Base-by-base conservation (phyloP, 139 green algal species). In the Gonium pectorale region DNA sequence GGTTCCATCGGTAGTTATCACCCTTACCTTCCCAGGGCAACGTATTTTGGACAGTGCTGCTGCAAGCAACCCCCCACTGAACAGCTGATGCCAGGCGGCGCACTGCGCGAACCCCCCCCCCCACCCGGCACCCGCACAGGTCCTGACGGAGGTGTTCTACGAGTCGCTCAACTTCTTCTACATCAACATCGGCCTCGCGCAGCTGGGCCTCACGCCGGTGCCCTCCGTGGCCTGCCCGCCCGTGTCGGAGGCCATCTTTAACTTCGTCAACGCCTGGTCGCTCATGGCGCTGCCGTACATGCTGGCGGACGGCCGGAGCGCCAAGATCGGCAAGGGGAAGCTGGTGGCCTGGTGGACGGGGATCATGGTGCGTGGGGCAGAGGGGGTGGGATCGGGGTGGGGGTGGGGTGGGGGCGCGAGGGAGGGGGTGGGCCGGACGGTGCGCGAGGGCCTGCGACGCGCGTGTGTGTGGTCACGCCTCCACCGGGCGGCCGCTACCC, bases 91-190 rank as follows among this genome's bases (percentile, higher is more conserved):
- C n/a, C n/a, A n/a, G n/a, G n/a, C n/a, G n/a, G n/a, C n/a, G n/a
- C n/a, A n/a, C n/a, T n/a, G n/a, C n/a, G n/a, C 62, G 24, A 24
- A 37, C 40, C 70, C 46, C 35, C 40, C 35, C 56, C 46, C 27
- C 17, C 73, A 69, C 67, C 51, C 89, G 86, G 27, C 7, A 27
- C 52, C 72, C 27, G 64, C 84, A 0, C 83, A 94, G n/a, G 83
- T 78, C 2, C 67, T 94, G 40, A 22, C 78, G 51, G 69, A 90
- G 44, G 83, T 95, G 33, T 72, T 95, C 8, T 70, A 98, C 83
- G 90, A 97, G 86, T 95, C 89, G 4, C 56, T 95, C 52, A 98
- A 98, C 87, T 95, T 97, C 75, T 98, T 97, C 86, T 98, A 97
- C 79, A 84, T 98, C 68, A 98, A 98, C 83, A 89, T 91, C 31